Conservation (phyloP, 2,329 filamentous ascomycete species). For the Ascochyta lentis region DNA sequence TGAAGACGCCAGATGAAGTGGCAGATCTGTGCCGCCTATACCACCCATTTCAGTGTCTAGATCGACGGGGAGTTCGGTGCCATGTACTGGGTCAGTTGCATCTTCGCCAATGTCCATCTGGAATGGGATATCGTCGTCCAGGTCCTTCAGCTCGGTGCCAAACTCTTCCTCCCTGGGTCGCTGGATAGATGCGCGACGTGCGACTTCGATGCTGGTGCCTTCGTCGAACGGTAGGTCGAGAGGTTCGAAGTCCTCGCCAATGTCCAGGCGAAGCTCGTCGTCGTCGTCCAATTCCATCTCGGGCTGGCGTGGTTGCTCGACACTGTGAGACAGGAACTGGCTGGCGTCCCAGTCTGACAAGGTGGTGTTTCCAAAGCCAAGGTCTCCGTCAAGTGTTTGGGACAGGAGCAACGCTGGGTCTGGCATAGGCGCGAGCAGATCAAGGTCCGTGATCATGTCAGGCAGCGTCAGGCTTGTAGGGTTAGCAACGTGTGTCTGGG, state of each 20-base stretch:
- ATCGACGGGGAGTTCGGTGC: conserved; percentile 36
- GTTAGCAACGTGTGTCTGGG: conserved; percentile 75
- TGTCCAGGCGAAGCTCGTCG: conserved; percentile 68
- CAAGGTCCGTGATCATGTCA: conserved; percentile 91
- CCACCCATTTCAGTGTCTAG: conserved; percentile 54
- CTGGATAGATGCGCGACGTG: conserved; percentile 79
- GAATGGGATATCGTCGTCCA: conserved; percentile 59
- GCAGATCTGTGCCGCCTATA: conserved; percentile 56
- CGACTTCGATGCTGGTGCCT: conserved; percentile 78
- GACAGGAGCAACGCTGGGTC: conserved; percentile 86
- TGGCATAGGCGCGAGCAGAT: conserved; percentile 78
- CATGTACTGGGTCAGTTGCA: conserved; percentile 31
- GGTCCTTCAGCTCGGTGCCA: conserved; percentile 58
- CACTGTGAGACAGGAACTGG: conserved; percentile 77
- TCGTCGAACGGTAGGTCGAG: conserved; percentile 36
- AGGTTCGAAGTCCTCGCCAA: conserved; percentile 59
- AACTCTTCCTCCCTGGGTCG: conserved; percentile 44
- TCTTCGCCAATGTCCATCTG: conserved; percentile 50
- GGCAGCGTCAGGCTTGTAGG: conserved; percentile 87
- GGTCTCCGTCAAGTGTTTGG: conserved; percentile 63
- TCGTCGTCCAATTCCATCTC: conserved; percentile 57
- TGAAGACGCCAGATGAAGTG: conserved; percentile 7
- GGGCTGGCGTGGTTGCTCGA: conserved; percentile 60
- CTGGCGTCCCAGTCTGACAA: conserved; percentile 68
- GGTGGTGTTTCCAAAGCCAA: conserved; percentile 51